These are phyloP conservation scores for Nitzschia putrida DNA, from an alignment of 108 stramenopile species.

Conservation along the genomic window DNA sequence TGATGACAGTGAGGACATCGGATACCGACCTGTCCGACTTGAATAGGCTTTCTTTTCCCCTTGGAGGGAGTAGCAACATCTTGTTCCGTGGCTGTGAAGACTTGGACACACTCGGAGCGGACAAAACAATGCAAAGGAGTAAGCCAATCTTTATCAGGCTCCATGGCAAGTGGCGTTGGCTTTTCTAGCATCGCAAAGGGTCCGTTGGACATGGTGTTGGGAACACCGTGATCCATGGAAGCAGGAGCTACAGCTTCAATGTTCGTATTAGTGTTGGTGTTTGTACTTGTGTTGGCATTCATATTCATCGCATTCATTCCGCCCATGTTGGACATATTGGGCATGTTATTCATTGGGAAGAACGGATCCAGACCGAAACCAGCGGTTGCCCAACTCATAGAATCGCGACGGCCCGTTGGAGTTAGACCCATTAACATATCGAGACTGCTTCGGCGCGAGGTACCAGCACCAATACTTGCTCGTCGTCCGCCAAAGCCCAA, in stretches of 20 bases:
- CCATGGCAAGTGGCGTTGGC: conserved; percentile 61
- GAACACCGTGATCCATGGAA: neutral
- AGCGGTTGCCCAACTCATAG: conserved; percentile 2
- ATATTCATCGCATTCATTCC: neutral
- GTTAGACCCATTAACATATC: conserved; percentile 24
- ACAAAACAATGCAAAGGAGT: conserved; percentile 87
- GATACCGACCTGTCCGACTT: conserved; percentile 83
- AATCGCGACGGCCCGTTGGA: conserved; percentile 6
- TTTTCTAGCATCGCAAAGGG: conserved; percentile 57
- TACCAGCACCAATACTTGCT: neutral
- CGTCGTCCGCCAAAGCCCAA: neutral
- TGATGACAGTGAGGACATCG: conserved; percentile 78
- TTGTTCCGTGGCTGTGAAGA: conserved; percentile 65
- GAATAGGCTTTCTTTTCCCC: conserved; percentile 76
- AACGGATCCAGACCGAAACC: neutral
- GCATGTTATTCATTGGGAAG: conserved; percentile 2
- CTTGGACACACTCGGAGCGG: conserved; percentile 72
- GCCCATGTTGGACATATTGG: neutral
- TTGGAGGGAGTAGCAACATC: conserved; percentile 80
- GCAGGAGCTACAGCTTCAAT: neutral
- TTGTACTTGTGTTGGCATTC: neutral
- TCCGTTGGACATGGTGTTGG: conserved; percentile 43
- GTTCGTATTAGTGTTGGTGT: neutral
- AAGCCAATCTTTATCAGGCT: conserved; percentile 73
- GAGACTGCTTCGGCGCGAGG: conserved; percentile 25